Conservation (phyloP, 495 filamentous ascomycete species). For the Apodospora peruviana region DNA sequence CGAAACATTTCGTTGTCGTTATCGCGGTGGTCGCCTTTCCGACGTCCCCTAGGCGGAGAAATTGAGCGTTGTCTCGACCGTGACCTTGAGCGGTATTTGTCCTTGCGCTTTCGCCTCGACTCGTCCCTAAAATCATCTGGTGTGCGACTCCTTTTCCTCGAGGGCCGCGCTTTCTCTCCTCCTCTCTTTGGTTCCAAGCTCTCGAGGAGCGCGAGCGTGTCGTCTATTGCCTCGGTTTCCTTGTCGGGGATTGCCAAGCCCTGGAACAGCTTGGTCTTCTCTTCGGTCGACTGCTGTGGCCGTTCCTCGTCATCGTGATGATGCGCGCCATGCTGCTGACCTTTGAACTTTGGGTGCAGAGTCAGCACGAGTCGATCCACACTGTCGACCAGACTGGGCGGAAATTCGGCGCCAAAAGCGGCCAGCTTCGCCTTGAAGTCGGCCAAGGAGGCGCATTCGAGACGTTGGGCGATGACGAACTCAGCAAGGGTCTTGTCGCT, state of each 20-base stretch:
- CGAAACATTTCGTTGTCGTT: slow-evolving; percentile 65
- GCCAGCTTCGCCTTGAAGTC: slow-evolving; percentile 68
- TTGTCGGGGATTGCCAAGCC: slow-evolving; percentile 85
- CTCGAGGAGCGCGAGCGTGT: slow-evolving; percentile 88
- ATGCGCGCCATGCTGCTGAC: slow-evolving; percentile 31
- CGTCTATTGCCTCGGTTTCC: slow-evolving; percentile 71
- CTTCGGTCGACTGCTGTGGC: slow-evolving; percentile 36
- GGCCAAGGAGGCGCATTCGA: slow-evolving; percentile 60
- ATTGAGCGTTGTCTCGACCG: slow-evolving; percentile 43
- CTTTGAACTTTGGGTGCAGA: slow-evolving; percentile 84
- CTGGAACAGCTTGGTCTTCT: slow-evolving; percentile 78
- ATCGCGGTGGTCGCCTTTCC: slow-evolving; percentile 47
- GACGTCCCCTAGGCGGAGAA: slow-evolving; percentile 44
- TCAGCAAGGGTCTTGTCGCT: slow-evolving; percentile 92
- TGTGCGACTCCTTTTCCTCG: slow-evolving; percentile 67
- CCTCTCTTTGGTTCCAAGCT: slow-evolving; percentile 65
- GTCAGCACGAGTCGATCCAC: slow-evolving; percentile 81
- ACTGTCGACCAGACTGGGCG: slow-evolving; percentile 81
- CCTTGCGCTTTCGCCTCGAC: slow-evolving; percentile 37
- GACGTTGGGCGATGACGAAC: slow-evolving; percentile 86
- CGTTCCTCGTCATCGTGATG: slow-evolving; percentile 38
- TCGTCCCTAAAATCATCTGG: slow-evolving; percentile 54
- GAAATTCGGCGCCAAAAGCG: slow-evolving; percentile 77
- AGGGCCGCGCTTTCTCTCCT: slow-evolving; percentile 24
- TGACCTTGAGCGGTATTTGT: slow-evolving; percentile 40